Conservation (phyloP, 352 stramenopile species). For the Thalassiosira hispida region DNA sequence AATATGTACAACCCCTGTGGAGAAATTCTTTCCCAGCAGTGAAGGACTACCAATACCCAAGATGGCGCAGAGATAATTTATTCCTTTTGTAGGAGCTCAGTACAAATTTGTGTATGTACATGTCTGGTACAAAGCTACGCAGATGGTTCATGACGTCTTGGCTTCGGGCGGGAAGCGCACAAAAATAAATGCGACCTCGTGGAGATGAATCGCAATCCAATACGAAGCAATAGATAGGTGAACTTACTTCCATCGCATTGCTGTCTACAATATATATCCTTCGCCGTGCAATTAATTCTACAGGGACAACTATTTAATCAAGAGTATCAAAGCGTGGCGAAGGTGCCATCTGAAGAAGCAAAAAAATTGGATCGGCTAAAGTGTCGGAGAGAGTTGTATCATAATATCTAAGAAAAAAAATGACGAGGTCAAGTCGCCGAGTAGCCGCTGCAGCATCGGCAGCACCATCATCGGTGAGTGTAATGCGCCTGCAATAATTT, state of each 20-base stretch:
- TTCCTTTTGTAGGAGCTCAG: not conserved
- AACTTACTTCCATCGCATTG: not conserved
- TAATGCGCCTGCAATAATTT: not conserved
- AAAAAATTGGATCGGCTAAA: no score
- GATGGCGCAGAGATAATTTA: not conserved
- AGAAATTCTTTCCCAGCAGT: not conserved
- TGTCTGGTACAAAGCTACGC: not conserved
- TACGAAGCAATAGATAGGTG: not conserved
- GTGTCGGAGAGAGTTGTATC: not conserved
- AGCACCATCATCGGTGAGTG: not conserved
- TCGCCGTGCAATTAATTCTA: no score
- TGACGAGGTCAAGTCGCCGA: slow-evolving; percentile 7
- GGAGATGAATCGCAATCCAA: not conserved
- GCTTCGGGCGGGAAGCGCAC: no score
- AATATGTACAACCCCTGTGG: no score
- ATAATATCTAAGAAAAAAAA: slow-evolving; percentile 2
- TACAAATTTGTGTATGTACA: not conserved
- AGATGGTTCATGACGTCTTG: not conserved
- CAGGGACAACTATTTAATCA: no score
- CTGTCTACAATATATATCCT: not conserved
- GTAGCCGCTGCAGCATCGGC: not conserved
- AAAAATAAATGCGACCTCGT: not conserved
- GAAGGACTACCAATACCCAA: not conserved
- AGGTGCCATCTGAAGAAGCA: not conserved
- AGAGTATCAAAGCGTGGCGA: not conserved